Evolutionary conservation across 441 rosid genomes (phyloP).

Genomic region (Arabidopsis hybrid): DNA sequence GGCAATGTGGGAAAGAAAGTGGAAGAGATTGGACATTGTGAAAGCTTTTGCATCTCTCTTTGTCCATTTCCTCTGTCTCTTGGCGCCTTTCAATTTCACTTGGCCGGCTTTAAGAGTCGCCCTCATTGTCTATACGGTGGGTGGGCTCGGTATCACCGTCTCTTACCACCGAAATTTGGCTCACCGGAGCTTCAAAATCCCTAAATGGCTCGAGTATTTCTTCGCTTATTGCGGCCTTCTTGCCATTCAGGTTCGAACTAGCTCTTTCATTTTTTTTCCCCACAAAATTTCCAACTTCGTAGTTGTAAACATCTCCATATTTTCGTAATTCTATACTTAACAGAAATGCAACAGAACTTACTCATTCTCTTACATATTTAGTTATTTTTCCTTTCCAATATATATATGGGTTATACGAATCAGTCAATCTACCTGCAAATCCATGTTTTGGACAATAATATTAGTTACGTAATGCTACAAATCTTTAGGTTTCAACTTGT

Average conservation of each 20-base stretch:
- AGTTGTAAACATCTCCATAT: background rate
- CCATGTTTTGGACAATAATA: background rate
- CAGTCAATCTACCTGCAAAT: slow-evolving; percentile 8
- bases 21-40: slow-evolving; percentile 64
- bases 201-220: slow-evolving; percentile 49
- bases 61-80: slow-evolving; percentile 47
- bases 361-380: background rate
- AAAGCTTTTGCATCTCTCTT: slow-evolving; percentile 58
- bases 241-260: slow-evolving; percentile 43
- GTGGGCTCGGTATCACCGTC: slow-evolving; percentile 46
- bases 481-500: background rate
- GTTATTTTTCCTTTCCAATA: background rate
- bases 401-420: background rate
- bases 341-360: background rate
- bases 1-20: slow-evolving; percentile 56
- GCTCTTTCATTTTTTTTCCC: slow-evolving; percentile 4
- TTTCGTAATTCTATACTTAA: slow-evolving; percentile 8
- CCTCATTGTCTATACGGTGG: slow-evolving; percentile 38
- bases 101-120: slow-evolving; percentile 42
- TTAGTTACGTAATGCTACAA: background rate
- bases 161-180: slow-evolving; percentile 49
- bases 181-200: slow-evolving; percentile 48
- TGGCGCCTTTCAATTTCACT: slow-evolving; percentile 47
- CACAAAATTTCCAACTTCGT: background rate
- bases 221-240: slow-evolving; percentile 48